Percentiles rank a stretch among this genome's conserved stretches.
Evolutionary conservation across 352 stramenopile genomes (phyloP).

Genomic region (Phytophthora europaea): DNA sequence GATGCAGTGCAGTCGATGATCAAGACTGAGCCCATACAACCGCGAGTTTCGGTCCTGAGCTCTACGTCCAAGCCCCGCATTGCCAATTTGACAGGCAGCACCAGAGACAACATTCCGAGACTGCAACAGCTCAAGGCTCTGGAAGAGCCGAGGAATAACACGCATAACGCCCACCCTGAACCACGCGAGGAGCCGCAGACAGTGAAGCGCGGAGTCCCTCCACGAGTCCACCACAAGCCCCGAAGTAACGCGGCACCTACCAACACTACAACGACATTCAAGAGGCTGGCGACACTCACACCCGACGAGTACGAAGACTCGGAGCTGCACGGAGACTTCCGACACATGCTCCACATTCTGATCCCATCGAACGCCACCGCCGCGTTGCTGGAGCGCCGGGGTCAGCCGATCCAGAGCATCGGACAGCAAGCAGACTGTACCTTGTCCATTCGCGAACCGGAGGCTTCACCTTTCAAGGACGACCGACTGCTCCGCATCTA

Average conservation of each 20-base stretch:
- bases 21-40: not conserved
- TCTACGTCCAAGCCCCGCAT: constrained; percentile 19
- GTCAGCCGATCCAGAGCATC: constrained; percentile 61
- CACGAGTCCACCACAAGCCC: constrained; percentile 17
- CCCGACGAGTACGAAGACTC: constrained; percentile 65
- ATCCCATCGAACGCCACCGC: constrained; percentile 62
- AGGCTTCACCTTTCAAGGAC: constrained; percentile 56
- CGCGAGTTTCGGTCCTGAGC: constrained; percentile 24
- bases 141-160: constrained; percentile 17
- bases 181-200: constrained; percentile 7
- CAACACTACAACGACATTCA: constrained; percentile 9
- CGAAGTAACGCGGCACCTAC: not conserved
- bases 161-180: constrained; percentile 9
- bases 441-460: constrained; percentile 59
- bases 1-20: not conserved
- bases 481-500: constrained; percentile 70
- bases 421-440: constrained; percentile 57
- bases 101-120: constrained; percentile 6
- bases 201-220: constrained; percentile 5
- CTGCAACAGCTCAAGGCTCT: constrained; percentile 32
- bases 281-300: constrained; percentile 35
- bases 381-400: constrained; percentile 62
- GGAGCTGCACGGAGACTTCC: constrained; percentile 64
- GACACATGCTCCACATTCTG: constrained; percentile 71
- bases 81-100: constrained; percentile 16